Percentiles rank a stretch among this genome's conserved stretches.
Conservation (phyloP, 352 stramenopile species). For the Phytophthora tentaculata region DNA sequence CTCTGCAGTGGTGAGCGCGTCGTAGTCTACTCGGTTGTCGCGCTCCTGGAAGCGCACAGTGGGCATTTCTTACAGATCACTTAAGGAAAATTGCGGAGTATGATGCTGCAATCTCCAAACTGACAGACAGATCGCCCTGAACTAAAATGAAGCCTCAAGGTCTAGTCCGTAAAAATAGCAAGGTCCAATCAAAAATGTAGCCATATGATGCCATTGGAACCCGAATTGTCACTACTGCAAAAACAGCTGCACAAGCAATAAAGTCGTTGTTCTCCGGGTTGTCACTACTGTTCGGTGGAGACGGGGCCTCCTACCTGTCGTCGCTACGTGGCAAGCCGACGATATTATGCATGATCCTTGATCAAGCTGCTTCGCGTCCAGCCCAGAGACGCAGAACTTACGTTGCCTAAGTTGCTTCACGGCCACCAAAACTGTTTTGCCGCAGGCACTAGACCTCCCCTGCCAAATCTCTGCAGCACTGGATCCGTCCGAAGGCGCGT, state of each 20-base stretch:
- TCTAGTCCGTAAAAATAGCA: conserved; percentile 31
- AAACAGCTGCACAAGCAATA: neutral
- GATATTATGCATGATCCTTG: neutral
- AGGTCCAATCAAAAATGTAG: conserved; percentile 14
- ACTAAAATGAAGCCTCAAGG: conserved; percentile 4
- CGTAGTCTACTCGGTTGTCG: conserved; percentile 15
- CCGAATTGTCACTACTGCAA: conserved; percentile 5
- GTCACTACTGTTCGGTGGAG: conserved; percentile 30
- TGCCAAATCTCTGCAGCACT: conserved; percentile 1
- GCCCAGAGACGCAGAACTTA: conserved; percentile 1
- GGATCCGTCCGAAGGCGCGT: neutral
- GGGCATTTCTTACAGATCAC: conserved; percentile 7
- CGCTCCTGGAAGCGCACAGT: conserved; percentile 20
- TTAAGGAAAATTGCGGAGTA: neutral
- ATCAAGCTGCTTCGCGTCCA: conserved; percentile 11
- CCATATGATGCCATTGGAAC: conserved; percentile 17
- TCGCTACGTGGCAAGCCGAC: conserved; percentile 6
- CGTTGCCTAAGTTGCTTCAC: no score
- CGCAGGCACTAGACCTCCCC: neutral
- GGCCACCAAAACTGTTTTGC: neutral
- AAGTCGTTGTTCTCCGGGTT: neutral
- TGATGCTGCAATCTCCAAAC: neutral
- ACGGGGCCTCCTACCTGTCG: conserved; percentile 12
- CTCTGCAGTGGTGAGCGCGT: conserved; percentile 26
- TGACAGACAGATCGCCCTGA: neutral